Base-by-base conservation (phyloP, 352 stramenopile species). In the Globisporangium irregulare region DNA sequence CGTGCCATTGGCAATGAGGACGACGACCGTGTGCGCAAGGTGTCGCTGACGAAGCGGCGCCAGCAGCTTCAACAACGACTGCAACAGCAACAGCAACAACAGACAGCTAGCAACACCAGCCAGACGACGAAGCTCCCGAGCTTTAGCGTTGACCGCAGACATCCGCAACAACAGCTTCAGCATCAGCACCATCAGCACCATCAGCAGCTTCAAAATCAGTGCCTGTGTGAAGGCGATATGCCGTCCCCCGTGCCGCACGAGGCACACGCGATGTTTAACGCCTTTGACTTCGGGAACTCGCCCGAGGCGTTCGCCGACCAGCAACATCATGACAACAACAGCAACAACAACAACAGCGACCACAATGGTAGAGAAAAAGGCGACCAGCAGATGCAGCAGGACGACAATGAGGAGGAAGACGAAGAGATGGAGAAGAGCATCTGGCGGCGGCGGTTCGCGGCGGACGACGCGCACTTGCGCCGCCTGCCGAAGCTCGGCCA, bases 211-310 rank as follows among this genome's bases (percentile, higher is more conserved):
- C 38, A 46, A 14, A 46, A 73, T 8, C 65, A 68, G 9, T 55
- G 66, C 55, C 74, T 67, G 69, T 59, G 59, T 18, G 58, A 66
- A 38, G 63, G 61, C 29, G 29, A 67, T 12, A 70, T 76, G 54
- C 57, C 67, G n/a, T 73, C 68, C n/a, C 68, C 68, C 25, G 46
- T 73, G 55, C 68, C 68, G 41, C 55, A 59, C 53, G 62, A 63
- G 6, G 32, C 18, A 4, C 53, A 62, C 27, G 41, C 22, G 24
- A 65, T 66, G 57, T 79, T 83, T 43, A 85, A 84, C 59, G 79
- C 79, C 22, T 85, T 87, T 64, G 77, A 85, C 70, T 84, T 82
- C 41, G 73, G 61, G 10, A 59, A 66, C 50, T 79, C 76, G 1
- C 78, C 78, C 4, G 78, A 88, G 66, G 67, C 70, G 41, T 86